Percentiles rank a stretch among this genome's conserved stretches.
Conservation (phyloP, 192 early-diverging fungal genomes). For the Phycomyces blakesleeanus region DNA sequence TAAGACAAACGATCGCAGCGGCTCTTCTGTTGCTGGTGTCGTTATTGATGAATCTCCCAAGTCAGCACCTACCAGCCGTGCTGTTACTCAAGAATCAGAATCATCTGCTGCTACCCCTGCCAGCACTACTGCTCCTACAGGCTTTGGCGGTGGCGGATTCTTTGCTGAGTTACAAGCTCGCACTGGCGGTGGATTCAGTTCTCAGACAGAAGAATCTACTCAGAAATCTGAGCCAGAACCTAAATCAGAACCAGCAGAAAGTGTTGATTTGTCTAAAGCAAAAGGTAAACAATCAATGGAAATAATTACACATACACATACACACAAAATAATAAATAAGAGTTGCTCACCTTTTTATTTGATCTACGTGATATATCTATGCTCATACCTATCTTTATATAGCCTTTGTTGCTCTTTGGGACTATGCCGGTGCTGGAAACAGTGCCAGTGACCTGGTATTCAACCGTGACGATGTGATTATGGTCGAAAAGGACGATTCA, state of each 20-base stretch:
- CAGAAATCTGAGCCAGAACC: not conserved
- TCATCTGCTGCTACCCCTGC: too few species aligned
- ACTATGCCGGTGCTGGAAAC: conserved; percentile 28
- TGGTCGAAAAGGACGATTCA: conserved; percentile 29
- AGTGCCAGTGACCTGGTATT: conserved; percentile 41
- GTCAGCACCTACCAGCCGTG: not conserved
- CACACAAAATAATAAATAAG: not conserved
- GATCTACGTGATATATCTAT: too few species aligned
- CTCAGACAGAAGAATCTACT: not conserved
- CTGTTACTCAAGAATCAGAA: not conserved
- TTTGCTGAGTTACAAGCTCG: conserved; percentile 59
- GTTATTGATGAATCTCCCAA: not conserved
- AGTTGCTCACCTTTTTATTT: not conserved
- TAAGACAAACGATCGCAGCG: conserved; percentile 62
- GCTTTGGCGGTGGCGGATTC: conserved; percentile 48
- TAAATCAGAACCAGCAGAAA: not conserved
- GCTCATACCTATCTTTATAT: conserved; percentile 5
- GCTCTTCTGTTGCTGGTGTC: conserved; percentile 31
- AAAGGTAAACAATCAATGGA: conserved; percentile 9
- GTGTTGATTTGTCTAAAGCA: conserved; percentile 1
- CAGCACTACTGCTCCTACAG: conserved; percentile 21
- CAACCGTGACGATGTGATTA: conserved; percentile 35
- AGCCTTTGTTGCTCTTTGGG: conserved; percentile 37
- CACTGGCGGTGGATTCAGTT: conserved; percentile 13
- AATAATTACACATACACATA: not conserved